A percentile compares a stretch with the other conserved stretches of the same genome.
Conservation (phyloP, 2,329 filamentous ascomycete genomes). For the Akanthomyces uredinophilus region DNA sequence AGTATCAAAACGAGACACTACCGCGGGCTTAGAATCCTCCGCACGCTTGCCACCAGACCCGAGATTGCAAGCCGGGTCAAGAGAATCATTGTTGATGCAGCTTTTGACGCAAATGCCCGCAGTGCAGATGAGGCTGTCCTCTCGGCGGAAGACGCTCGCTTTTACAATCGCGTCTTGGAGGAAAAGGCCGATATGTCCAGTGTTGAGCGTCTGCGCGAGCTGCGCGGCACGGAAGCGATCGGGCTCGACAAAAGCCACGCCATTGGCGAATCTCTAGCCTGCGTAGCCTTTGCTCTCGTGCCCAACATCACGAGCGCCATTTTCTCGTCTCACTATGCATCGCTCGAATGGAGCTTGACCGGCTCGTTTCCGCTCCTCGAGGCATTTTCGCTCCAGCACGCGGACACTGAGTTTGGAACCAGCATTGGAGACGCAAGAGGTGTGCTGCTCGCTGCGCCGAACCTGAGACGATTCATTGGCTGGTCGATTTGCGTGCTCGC, state of each 20-base stretch:
- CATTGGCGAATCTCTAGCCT: not conserved
- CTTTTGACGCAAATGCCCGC: not conserved
- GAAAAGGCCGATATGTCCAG: not conserved
- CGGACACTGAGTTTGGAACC: not conserved
- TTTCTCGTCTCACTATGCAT: not conserved
- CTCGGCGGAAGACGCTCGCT: not conserved
- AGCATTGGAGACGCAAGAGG: not conserved
- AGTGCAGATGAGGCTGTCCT: not conserved
- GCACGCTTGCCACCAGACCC: not conserved
- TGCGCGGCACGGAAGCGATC: not conserved
- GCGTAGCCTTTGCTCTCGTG: not conserved
- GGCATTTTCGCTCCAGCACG: not conserved
- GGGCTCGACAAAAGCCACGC: not conserved
- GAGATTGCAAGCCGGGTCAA: not conserved
- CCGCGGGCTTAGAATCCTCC: not conserved
- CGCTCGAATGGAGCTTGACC: not conserved
- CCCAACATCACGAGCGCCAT: slow-evolving; percentile 7
- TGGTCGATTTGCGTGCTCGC: not conserved
- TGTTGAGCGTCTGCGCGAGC: not conserved
- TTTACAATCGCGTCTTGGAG: not conserved
- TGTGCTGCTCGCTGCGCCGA: not conserved
- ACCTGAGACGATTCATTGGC: not conserved
- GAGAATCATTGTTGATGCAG: not conserved
- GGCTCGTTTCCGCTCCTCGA: not conserved
- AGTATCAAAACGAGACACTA: not conserved